Base-by-base conservation (phyloP, 441 rosid genomes). In the Biscutella auriculata region DNA sequence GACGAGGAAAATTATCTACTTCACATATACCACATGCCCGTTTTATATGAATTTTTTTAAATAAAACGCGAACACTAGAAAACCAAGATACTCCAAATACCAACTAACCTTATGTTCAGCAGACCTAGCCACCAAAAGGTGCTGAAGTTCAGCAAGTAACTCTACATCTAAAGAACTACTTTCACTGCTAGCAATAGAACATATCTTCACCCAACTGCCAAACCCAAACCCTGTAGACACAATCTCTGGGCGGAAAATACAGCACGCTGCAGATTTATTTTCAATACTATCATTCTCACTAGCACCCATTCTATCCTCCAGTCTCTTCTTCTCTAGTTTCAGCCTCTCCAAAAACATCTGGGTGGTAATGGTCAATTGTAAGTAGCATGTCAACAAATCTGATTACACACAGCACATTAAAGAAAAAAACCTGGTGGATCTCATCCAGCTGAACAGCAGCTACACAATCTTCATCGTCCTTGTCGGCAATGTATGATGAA, bases 121-220 rank as follows among this genome's bases (percentile, higher is more conserved):
- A 65, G 78, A 53, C 55, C 65, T 54, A 56, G 77, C 48, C 13
- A 54, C 59, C 36, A 80, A 78, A 45, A 87, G 74, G 77, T 81
- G 74, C 70, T 77, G 76, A 64, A 94, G 87, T 35, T 79, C 66
- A 47, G 79, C 73, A 76, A 94, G 87, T 43, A 90, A 68, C 54
- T 81, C 83, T 76, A 80, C 75, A 68, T 94, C 96, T 27, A 87
- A 73, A 66, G 73, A 80, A 72, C 83, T 74, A 71, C 97, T 85
- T 48, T 80, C 70, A 64, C 72, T 71, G 57, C 82, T 91, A 74
- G 76, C 52, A 62, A 87, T 69, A 36, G 74, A 78, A 67, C 76
- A 53, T 9, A 76, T 73, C 34, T 80, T 80, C 68, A 66, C 19
- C 94, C 96, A 90, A 74, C 80, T 63, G 50, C 67, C 71, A 66